Base-by-base conservation (phyloP, 768 basidiomycete species). In the Tulasnella sp. region DNA sequence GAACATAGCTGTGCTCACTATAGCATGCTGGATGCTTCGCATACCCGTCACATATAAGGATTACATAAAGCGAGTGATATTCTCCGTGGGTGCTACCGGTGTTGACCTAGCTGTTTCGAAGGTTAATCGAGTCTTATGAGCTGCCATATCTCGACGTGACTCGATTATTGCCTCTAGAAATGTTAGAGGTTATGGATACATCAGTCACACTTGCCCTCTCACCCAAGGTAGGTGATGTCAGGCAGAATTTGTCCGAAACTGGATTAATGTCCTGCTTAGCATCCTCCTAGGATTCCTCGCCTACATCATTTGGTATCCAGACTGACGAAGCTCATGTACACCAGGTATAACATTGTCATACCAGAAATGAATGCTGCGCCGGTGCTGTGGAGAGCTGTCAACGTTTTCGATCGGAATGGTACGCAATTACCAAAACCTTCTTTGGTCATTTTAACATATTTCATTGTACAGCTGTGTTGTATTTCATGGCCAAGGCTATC, bases 71-170 rank as follows among this genome's bases (percentile, higher is more conserved):
- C 86, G 64, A 61, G 82, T 66, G 63, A 58, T 27, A 60, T 57
- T 57, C 11, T 21, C 9, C 43, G 43, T 25, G 21, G 14, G 9
- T 21, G 21, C 12, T 14, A 46, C 14, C 23, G 43, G 5, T 49
- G 6, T 6, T 35, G 5, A 49, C 6, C 34, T 5, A 31, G 21
- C n/a, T 27, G 21, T 6, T 14, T 14, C 19, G 4, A 52, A 93
- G 90, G 51, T 67, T 82, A 56, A 82, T 92, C 41, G 86, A 91
- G 65, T 70, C 71, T 31, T 82, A 86, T 64, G 73, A 80, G 34
- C 73, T 96, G 37, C 90, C 89, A 1, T 93, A 91, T 69, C 73
- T 96, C 39, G 84, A 90, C 62, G 76, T 80, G 31, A 68, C 80
- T 31, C 76, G 78, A 31, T 64, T 78, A 32, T n/a, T n/a, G n/a